phyloP scores from a whole-genome alignment of 495 filamentous ascomycete genomes.

The Chaetomidium leptoderma region DNA sequence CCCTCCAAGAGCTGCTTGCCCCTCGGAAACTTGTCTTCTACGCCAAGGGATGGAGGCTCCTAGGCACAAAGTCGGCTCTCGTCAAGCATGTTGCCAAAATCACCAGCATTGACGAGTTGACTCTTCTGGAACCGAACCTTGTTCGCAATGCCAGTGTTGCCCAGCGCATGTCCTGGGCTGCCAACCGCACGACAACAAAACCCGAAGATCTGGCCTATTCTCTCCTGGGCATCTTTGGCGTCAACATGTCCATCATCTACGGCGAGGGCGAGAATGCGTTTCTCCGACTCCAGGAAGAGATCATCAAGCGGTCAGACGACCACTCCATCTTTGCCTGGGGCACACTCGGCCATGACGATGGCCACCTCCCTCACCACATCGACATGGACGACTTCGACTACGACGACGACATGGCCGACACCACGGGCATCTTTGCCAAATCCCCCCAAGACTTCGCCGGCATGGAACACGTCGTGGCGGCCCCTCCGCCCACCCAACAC shows the following conservation, averaged over 20 bases:
- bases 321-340: conserved; percentile 32
- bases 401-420: conserved; percentile 20
- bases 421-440: conserved; percentile 12
- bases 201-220: conserved; percentile 40
- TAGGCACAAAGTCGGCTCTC: conserved; percentile 23
- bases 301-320: conserved; percentile 28
- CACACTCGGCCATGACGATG: conserved; percentile 1
- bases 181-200: conserved; percentile 26
- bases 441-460: conserved; percentile 24
- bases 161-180: conserved; percentile 35
- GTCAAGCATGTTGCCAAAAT: conserved; percentile 18
- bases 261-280: conserved; percentile 39
- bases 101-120: conserved; percentile 22
- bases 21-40: conserved; percentile 24
- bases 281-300: conserved; percentile 32
- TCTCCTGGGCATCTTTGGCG: conserved; percentile 35
- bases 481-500: background rate
- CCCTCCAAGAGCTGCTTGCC: conserved; percentile 27
- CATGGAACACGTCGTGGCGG: conserved; percentile 11
- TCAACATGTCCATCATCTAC: conserved; percentile 36
- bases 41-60: conserved; percentile 19
- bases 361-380: background rate
- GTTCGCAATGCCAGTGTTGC: conserved; percentile 22
- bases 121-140: conserved; percentile 19
- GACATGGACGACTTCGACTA: conserved; percentile 17